Base-by-base conservation (phyloP, 306 rosid genomes). In the Citrullus amarus region DNA sequence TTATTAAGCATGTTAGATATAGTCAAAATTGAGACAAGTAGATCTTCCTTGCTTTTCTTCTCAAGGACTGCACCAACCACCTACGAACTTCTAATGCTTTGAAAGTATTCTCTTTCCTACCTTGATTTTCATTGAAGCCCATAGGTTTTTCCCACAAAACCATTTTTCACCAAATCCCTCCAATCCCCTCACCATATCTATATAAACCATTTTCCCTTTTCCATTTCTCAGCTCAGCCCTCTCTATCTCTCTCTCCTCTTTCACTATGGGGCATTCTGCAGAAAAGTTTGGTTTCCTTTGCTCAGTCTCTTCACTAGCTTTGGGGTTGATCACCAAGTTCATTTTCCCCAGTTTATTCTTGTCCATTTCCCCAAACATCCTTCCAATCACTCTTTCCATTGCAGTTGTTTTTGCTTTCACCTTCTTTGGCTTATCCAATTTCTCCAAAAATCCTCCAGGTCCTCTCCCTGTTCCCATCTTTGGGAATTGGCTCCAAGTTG, bases 401-500 rank as follows among this genome's bases (percentile, higher is more conserved):
- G 54, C 61, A 69, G 36, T 25, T 78, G 44, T 80, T 6, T 18
- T 87, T 41, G 50, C 84, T 76, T 28, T 76, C 54, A 71, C 69
- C 85, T 48, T 78, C 25, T 71, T 79, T 66, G 53, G 79, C 54
- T 9, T 57, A 9, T 62, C 61, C 30, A 86, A 22, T 3, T 57
- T 80, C 53, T 16, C 82, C 57, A 79, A 67, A 16, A 83, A 83
- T 11, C 96, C 95, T 44, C 97, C 98, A 0, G 89, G 95, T 4
- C 96, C 98, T 69, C 6, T 84, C 32, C 81, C 91, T 44, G 58
- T 91, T 11, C 98, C 98, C 6, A 86, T 93, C 76, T 86, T 93
- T 73, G 98, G 96, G 4, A 93, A 93, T 17, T 93, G 96, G 98
- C 81, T 93, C 7, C 96, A 89, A 87, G 91, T 91, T 28, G 98